Conservation (phyloP, 23 red algal species). For the Gracilaria vermiculophylla region DNA sequence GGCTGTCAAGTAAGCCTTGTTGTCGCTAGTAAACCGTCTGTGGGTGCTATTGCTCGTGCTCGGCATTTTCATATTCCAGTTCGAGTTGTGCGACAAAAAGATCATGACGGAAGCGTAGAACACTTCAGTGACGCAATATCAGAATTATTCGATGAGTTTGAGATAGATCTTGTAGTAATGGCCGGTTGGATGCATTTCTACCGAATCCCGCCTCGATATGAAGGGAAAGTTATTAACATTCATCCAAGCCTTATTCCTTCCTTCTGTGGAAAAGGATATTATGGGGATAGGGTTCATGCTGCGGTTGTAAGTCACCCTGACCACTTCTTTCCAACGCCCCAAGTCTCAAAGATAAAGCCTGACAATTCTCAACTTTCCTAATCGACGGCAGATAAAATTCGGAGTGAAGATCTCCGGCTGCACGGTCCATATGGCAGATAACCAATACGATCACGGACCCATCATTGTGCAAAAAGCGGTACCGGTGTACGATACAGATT, state of each 20-base stretch:
- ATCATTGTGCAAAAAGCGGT: constrained; percentile 94
- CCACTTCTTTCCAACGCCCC: background rate
- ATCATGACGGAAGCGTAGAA: constrained; percentile 44
- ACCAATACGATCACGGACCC: constrained; percentile 97
- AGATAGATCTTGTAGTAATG: constrained; percentile 80
- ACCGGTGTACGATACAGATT: constrained; percentile 73
- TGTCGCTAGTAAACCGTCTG: constrained; percentile 58
- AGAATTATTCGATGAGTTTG: constrained; percentile 51
- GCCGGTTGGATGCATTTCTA: constrained; percentile 99
- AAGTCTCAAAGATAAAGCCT: background rate
- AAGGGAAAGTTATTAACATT: constrained; percentile 88
- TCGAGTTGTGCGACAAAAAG: constrained; percentile 41
- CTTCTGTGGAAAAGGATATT: constrained; percentile 99
- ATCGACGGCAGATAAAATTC: constrained; percentile 63
- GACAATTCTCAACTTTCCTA: background rate
- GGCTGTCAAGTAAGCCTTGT: constrained; percentile 50
- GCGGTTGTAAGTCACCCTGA: constrained; percentile 79
- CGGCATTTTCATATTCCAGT: constrained; percentile 36
- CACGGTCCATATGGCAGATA: constrained; percentile 97
- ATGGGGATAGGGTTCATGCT: constrained; percentile 84
- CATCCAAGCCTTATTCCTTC: constrained; percentile 96
- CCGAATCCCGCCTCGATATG: constrained; percentile 77
- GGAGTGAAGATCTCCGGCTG: constrained; percentile 94
- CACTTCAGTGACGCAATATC: constrained; percentile 50
- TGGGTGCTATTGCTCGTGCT: constrained; percentile 52